These are phyloP conservation scores for Basidiobolus meristosporus DNA, from an alignment of 371 early-diverging fungal genomes.

Conservation along the genomic window DNA sequence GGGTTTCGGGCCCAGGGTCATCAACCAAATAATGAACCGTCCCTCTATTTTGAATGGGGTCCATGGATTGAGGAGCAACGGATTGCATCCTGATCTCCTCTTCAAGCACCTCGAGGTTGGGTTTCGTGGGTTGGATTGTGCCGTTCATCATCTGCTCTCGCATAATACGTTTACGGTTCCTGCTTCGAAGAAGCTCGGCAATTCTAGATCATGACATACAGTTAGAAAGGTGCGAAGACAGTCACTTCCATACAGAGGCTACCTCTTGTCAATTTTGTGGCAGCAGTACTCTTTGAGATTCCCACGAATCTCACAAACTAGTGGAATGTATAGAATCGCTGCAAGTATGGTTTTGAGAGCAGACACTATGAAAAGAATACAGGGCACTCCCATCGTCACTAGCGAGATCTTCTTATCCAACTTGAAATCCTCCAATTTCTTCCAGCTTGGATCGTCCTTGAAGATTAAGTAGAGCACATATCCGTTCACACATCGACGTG, in stretches of 20 bases:
- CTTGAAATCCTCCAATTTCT: neutral
- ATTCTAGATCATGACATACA: too few relatives aligned
- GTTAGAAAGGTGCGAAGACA: too few relatives aligned
- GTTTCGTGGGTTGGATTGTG: too few relatives aligned
- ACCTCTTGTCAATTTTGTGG: conserved; percentile 76
- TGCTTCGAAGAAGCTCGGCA: conserved; percentile 1
- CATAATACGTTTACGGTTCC: conserved; percentile 1
- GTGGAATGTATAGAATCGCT: conserved; percentile 49
- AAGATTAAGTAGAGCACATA: conserved; percentile 10
- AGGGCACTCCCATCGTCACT: conserved; percentile 12
- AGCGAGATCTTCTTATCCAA: conserved; percentile 5
- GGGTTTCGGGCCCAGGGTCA: too few relatives aligned
- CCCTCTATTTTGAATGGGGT: too few relatives aligned
- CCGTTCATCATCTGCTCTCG: too few relatives aligned
- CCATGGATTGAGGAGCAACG: too few relatives aligned
- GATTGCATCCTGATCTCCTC: too few relatives aligned
- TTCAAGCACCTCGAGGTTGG: too few relatives aligned
- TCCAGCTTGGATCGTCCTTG: neutral
- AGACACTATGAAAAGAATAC: conserved; percentile 44
- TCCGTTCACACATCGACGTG: conserved; percentile 54
- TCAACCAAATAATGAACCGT: too few relatives aligned
- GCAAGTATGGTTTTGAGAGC: conserved; percentile 32
- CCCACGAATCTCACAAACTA: conserved; percentile 58
- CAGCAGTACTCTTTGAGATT: conserved; percentile 82
- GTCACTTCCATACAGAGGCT: too few relatives aligned